Base-by-base conservation (phyloP, 139 green algal genomes). In the Eudorina sp. region DNA sequence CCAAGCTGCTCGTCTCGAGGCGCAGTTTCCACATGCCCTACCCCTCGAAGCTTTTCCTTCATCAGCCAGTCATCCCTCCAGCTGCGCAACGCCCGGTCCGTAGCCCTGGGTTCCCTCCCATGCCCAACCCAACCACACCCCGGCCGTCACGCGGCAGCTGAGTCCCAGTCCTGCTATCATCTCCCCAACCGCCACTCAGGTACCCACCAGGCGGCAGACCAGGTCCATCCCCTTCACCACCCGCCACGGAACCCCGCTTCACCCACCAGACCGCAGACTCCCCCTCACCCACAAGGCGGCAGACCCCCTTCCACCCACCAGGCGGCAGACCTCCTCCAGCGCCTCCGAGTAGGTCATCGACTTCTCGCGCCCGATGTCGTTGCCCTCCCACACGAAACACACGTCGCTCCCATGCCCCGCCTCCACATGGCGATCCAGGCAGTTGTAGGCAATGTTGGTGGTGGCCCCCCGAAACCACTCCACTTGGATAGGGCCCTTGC, bases 361-460 rank as follows among this genome's bases (percentile, higher is more conserved):
- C 89, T 88, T 88, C 55, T 92, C 80, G 3, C 94, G 75, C 40
- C 88, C 94, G 27, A 91, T 89, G 60, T 98, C 95, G 89, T 99
- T 99, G 82, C 96, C 96, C 90, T 99, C 97, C 95, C 96, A 98
- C 18, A 97, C 74, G 66, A 97, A 83, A 70, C 94, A 96, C 19
- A 83, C n/a, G 87, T 90, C 84, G 82, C 90, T 86, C 1, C 96
- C 96, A 27, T 89, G 90, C 8, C 95, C 95, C 8, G 76, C 90
- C 66, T 84, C 79, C 34, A 96, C 79, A 86, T 95, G 90, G 60
- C 96, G 92, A 92, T 99, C 96, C 38, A 99, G 90, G 70, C 90
- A 93, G 89, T 99, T 99, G 94, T 98, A 98, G 89, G 89, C 94
- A 4, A 98, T 86, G 89, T 98, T 97, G 45, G 96, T 98, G 34